Conservation (phyloP, 2,329 filamentous ascomycete species). For the Neopestalotiopsis sp. region DNA sequence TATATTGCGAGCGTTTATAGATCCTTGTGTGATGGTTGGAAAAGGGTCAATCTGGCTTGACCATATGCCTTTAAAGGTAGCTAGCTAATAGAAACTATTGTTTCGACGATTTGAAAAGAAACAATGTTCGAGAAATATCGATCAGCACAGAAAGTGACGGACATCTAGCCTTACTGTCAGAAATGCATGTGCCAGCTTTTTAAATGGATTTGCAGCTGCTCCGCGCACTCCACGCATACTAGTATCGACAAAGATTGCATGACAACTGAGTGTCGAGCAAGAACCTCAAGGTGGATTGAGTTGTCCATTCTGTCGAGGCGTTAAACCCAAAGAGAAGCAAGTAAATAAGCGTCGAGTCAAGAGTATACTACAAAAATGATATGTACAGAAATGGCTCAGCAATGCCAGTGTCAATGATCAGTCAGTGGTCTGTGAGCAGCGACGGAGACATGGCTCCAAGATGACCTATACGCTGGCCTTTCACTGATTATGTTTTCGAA, state of each 20-base stretch:
- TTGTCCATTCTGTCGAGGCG: neutral
- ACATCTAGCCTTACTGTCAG: neutral
- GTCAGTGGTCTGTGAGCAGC: neutral
- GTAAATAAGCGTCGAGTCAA: neutral
- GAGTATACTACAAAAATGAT: neutral
- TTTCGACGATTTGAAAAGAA: neutral
- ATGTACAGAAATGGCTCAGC: neutral
- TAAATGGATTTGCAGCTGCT: too few relatives aligned
- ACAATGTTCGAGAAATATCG: neutral
- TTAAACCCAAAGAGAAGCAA: neutral
- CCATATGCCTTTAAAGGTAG: neutral
- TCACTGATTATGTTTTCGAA: neutral
- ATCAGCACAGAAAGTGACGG: neutral
- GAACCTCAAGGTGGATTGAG: neutral
- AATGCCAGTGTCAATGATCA: neutral
- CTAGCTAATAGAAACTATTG: neutral
- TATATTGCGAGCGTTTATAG: constrained; percentile 15
- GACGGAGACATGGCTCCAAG: neutral
- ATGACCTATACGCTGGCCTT: neutral
- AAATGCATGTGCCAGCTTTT: too few relatives aligned
- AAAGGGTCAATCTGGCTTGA: neutral
- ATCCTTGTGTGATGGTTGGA: constrained; percentile 8
- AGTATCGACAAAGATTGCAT: neutral
- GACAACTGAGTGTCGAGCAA: neutral
- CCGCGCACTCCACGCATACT: neutral